Base-by-base conservation (phyloP, 1,284 basidiomycete genomes). In the Marasmius tenuissimus region DNA sequence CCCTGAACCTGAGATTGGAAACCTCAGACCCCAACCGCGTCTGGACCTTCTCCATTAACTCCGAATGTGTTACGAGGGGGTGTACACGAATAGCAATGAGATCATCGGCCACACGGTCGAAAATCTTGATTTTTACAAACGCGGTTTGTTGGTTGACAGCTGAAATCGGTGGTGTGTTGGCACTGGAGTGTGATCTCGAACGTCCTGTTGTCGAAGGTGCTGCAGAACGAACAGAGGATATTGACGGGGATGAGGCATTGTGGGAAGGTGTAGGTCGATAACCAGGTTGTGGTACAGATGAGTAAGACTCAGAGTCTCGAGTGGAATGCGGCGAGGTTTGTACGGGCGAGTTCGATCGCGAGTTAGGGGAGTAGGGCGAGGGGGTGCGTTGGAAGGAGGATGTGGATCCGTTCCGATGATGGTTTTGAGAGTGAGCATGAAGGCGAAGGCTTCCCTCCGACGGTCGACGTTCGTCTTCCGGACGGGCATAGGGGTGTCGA, bases 101-200 rank as follows among this genome's bases (percentile, higher is more conserved):
- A 73, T 98, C 97, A 72, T 98, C 94, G 33, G 94, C 91, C 63
- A 91, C 83, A 37, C 91, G 84, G 74, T 97, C 92, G 71, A 97
- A 97, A 59, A 99, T 94, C 79, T 99, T 99, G 78, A 99, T 97
- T 80, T 98, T 98, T 68, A 98, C 85, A 76, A 96, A 97, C 40
- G 94, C 87, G 40, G 92, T 87, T 68, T 92, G 89, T 14, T 87
- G 85, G 67, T 90, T 91, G 58, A 81, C 83, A 16, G 86, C 85
- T 49, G 89, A 92, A 69, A 92, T 89, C n/a, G 86, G 80, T 9
- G 89, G 91, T 20, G 79, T 85, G 67, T 84, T 89, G 63, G 83
- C 82, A 27, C 75, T 78, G 35, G 85, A 86, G 14, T 83, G 81
- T 11, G 88, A 85, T 27, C 81, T 82, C 18, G 85, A 80, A 35